Percentiles rank a stretch among this genome's conserved stretches.
These are phyloP conservation scores for Lyophyllum atratum DNA, from an alignment of 768 basidiomycete species.

Conservation along the genomic window DNA sequence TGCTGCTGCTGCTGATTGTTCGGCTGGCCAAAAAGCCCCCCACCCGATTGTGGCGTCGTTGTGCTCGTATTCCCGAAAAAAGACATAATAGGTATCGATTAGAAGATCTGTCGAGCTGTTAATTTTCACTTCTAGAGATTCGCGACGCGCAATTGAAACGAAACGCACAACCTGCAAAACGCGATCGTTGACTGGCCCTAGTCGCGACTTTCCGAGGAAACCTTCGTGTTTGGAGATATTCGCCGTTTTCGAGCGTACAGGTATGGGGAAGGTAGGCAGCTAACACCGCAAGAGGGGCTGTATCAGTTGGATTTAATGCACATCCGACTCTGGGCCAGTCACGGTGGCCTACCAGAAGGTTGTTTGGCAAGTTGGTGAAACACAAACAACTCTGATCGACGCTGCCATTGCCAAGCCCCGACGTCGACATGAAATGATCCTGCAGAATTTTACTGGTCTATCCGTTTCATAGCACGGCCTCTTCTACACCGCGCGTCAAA, in stretches of 20 bases:
- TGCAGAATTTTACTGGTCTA: too few species aligned
- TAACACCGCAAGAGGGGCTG: too few species aligned
- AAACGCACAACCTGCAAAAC: not conserved
- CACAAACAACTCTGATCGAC: not conserved
- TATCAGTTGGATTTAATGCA: too few species aligned
- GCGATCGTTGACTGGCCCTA: not conserved
- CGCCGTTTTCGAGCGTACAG: not conserved
- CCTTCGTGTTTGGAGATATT: not conserved
- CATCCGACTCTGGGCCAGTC: too few species aligned
- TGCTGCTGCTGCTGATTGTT: constrained; percentile 21
- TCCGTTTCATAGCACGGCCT: too few species aligned
- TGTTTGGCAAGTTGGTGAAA: not conserved
- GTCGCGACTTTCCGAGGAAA: not conserved
- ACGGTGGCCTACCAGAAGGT: not conserved
- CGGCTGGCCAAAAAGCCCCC: constrained; percentile 30
- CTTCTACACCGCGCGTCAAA: too few species aligned
- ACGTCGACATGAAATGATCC: not conserved
- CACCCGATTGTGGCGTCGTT: constrained; percentile 16
- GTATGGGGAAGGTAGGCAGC: not conserved
- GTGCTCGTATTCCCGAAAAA: constrained; percentile 20
- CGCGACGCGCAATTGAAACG: not conserved
- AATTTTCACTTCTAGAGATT: not conserved
- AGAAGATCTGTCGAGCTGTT: not conserved
- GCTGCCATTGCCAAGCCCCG: not conserved
- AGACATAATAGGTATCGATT: constrained; percentile 13